These are phyloP conservation scores for Plectosphaerella plurivora DNA, from an alignment of 2,329 filamentous ascomycete genomes.

Conservation along the genomic window DNA sequence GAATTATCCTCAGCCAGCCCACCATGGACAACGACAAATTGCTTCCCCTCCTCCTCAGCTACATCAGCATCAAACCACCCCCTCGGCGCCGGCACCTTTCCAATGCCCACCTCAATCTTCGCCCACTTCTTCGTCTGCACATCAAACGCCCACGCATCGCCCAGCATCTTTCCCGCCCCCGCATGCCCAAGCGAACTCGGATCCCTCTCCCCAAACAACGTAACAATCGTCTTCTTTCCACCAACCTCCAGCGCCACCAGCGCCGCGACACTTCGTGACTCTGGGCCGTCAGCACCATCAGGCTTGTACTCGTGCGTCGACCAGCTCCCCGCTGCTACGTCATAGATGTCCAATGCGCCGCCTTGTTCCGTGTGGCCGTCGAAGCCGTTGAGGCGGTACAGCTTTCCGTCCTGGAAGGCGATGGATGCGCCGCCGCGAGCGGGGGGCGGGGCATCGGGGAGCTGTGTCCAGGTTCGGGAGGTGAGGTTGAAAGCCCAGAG, in stretches of 20 bases:
- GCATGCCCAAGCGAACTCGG: conserved; percentile 31
- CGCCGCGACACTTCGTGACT: conserved; percentile 24
- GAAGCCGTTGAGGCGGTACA: conserved; percentile 62
- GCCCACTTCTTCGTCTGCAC: conserved; percentile 21
- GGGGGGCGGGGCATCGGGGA: conserved; percentile 48
- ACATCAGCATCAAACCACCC: conserved; percentile 36
- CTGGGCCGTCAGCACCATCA: conserved; percentile 21
- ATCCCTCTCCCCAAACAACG: conserved; percentile 33
- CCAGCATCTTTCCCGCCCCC: conserved; percentile 33
- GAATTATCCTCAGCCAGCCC: conserved; percentile 31
- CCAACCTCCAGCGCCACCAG: conserved; percentile 16
- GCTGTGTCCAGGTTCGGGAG: conserved; percentile 42
- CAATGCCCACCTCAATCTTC: conserved; percentile 14
- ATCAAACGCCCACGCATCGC: conserved; percentile 35
- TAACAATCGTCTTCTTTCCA: conserved; percentile 23
- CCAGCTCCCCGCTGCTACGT: conserved; percentile 19
- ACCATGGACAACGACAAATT: conserved; percentile 29
- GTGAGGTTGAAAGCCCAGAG: conserved; percentile 54
- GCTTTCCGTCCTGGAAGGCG: conserved; percentile 24
- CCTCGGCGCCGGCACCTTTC: conserved; percentile 22
- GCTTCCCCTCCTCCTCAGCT: conserved; percentile 4
- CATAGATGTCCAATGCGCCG: conserved; percentile 46
- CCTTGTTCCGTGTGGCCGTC: conserved; percentile 57
- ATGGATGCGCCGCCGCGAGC: conserved; percentile 49
- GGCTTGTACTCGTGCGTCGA: conserved; percentile 15